Evolutionary conservation across 257 asterid genomes (phyloP), one percentile per base, ranked within the genome.

Genomic region (Plantago major): DNA sequence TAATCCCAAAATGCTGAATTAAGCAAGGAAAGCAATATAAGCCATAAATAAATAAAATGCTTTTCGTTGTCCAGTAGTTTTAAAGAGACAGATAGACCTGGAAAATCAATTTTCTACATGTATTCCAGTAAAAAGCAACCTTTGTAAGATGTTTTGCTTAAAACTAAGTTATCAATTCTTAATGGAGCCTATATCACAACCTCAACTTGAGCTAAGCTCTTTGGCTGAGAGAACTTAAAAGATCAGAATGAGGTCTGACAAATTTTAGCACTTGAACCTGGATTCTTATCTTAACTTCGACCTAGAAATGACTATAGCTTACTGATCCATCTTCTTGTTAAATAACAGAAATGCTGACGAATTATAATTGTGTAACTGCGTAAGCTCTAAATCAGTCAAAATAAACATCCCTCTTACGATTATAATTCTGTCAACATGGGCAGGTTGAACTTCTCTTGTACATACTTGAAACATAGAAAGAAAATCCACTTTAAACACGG

Each of bases 101-200:
- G 28, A 55, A 44, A 56, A 49, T 43, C 52, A 67, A 43, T 26
- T 22, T 38, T 10, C 67, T 46, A 64, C 51, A 38, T 18, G 45
- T 48, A 58, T 45, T 51, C 16, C 52, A 33, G 46, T 7, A 43
- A 52, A 56, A 62, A 22, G 52, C 28, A 6, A 49, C 4, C 56
- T 70, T 64, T 49, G 12, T 50, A 43, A 15, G 30, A 56, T 12
- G 3, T 40, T 52, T 52, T 42, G 47, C 8, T 33, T 33, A 33
- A 33, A 33, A 40, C 28, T 37, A 28, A 19, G n/a, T 42, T 14
- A 62, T 38, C 59, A 61, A 43, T 5, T 26, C 47, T 43, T 33
- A 10, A 46, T 55, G 60, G 46, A 69, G 38, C 76, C 50, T 66
- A 52, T 66, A 65, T 52, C 61, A 71, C 61, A 55, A 54, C 46